Base-by-base conservation (phyloP, 345 rosid species). In the Brassica incana region DNA sequence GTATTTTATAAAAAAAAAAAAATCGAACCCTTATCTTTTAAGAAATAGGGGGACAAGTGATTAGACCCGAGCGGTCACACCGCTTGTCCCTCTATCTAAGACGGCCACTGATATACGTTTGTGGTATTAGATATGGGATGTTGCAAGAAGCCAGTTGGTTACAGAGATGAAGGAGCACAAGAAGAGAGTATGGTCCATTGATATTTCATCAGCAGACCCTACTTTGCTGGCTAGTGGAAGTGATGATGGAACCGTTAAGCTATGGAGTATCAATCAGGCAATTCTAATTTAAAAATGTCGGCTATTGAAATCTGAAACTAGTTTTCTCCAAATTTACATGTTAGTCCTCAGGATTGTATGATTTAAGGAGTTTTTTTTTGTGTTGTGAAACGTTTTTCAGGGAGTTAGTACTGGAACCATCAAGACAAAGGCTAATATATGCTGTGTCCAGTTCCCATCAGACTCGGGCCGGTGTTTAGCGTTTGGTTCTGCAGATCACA, bases 221-320 rank as follows among this genome's bases (percentile, higher is more conserved):
- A 95, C 97, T 15, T 73, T 93, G 85, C 74, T 95, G 84, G 99
- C 98, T 48, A 95, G 99, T 6, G 98, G 98, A 79, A 93, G 99
- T 27, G 98, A 95, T 66, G 98, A 95, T 84, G 85, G 97, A 78
- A 88, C 95, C 33, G 92, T 95, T 76, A 95, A 93, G 93, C 97
- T 93, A 74, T 95, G 99, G 99, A 95, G 91, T 85, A 93, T 95
- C 97, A 93, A 95, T 91, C 99, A 95, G 97, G 99, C 97, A 95
- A 93, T 89, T 89, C 84, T 87, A 88, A 50, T 88, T 88, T 91
- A 88, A 91, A 29, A 88, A 91, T 91, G 87, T 91, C 90, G 90
- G 91, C 93, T 92, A 81, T 45, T 81, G 80, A 72, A 76, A 81
- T 40, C 94, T 82, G 88, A 89, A 91, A 84, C 85, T 89, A 83